Conservation (phyloP, 208 protist species). For the Blastocrithidia nonstop region DNA sequence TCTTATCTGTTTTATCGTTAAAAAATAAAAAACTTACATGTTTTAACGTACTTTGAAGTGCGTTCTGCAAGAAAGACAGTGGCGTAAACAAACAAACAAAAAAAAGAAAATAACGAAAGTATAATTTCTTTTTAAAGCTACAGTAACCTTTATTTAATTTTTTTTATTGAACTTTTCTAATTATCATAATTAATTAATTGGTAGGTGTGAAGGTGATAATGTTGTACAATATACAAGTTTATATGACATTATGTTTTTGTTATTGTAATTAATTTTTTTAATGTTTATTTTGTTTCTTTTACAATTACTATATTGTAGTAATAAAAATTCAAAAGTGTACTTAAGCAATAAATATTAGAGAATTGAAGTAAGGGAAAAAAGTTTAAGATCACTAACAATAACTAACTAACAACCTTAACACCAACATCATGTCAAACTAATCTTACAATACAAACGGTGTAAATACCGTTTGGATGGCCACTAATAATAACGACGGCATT, state of each 20-base stretch:
- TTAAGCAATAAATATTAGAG: neutral
- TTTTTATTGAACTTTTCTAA: slow-evolving; percentile 10
- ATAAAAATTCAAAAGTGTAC: slow-evolving; percentile 1
- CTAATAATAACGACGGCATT: neutral
- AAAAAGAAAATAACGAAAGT: too few species aligned
- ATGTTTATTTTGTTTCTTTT: slow-evolving; percentile 1
- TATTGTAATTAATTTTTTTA: slow-evolving; percentile 1
- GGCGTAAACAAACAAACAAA: too few species aligned
- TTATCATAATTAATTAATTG: slow-evolving; percentile 5
- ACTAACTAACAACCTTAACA: too few species aligned
- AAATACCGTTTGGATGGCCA: too few species aligned
- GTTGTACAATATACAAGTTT: neutral
- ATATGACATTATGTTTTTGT: neutral
- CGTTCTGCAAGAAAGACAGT: too few species aligned
- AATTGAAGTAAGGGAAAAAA: too few species aligned
- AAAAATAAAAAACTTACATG: too few species aligned
- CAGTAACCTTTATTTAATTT: slow-evolving; percentile 1
- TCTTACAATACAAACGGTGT: too few species aligned
- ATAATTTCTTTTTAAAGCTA: slow-evolving; percentile 2
- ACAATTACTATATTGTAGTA: slow-evolving; percentile 2
- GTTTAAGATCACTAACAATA: too few species aligned
- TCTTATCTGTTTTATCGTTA: slow-evolving; percentile 6
- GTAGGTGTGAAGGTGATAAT: neutral
- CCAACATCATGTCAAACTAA: too few species aligned
- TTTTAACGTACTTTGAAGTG: too few species aligned